Percentiles rank a stretch among this genome's conserved stretches.
Evolutionary conservation across 805 yeast species (phyloP).

Genomic region (Wickerhamiella sorbophila): DNA sequence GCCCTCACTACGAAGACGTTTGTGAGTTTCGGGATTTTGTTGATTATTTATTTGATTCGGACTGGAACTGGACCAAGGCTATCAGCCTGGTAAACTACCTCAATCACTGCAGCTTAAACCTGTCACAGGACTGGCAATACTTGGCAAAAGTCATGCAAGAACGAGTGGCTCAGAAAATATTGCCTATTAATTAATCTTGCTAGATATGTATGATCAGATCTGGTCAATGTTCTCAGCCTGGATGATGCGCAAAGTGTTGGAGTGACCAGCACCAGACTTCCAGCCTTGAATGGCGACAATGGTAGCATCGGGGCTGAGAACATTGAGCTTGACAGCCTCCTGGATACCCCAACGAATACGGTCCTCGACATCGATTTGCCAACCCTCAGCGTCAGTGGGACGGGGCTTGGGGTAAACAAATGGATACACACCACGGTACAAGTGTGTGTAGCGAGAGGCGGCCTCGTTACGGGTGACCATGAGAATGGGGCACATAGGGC

Average conservation of each 20-base stretch:
- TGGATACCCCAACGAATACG: slow-evolving; percentile 87
- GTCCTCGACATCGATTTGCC: slow-evolving; percentile 93
- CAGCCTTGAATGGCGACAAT: slow-evolving; percentile 96
- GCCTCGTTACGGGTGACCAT: slow-evolving; percentile 93
- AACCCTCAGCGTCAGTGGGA: slow-evolving; percentile 45
- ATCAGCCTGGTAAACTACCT: slow-evolving; percentile 16
- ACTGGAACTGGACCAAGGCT: slow-evolving; percentile 19
- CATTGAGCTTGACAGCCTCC: slow-evolving; percentile 76
- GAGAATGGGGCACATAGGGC: slow-evolving; percentile 93
- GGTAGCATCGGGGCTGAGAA: slow-evolving; percentile 74
- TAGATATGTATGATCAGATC: too few relatives aligned
- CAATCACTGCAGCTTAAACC: not conserved
- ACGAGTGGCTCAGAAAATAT: not conserved
- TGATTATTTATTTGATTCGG: slow-evolving; percentile 19
- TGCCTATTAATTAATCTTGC: not conserved
- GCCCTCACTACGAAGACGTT: slow-evolving; percentile 32
- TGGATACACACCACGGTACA: slow-evolving; percentile 98
- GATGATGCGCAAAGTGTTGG: slow-evolving; percentile 87
- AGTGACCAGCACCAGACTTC: slow-evolving; percentile 97
- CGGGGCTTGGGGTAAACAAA: slow-evolving; percentile 58
- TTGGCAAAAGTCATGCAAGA: not conserved
- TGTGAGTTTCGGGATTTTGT: slow-evolving; percentile 27
- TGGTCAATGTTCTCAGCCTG: slow-evolving; percentile 10
- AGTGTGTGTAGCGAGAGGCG: slow-evolving; percentile 90
- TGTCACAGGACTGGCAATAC: slow-evolving; percentile 2